Percentiles rank a stretch among this genome's conserved stretches.
Conservation (phyloP, 176 grass and related monocot species). For the Zea luxurians region DNA sequence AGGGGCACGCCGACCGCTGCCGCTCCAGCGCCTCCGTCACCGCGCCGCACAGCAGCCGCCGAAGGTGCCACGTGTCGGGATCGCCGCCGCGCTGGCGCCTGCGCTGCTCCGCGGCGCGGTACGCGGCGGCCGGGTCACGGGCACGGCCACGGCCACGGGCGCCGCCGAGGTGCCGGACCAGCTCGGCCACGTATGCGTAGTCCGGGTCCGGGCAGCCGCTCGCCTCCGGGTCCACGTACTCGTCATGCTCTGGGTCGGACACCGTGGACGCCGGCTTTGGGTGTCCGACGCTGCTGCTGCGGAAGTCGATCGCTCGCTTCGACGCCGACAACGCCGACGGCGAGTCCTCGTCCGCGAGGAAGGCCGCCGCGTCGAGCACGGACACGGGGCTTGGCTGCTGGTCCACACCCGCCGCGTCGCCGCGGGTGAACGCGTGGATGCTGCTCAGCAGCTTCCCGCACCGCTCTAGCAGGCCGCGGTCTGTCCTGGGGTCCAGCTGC, state of each 20-base stretch:
- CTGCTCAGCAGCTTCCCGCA: constrained; percentile 79
- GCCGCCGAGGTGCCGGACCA: constrained; percentile 40
- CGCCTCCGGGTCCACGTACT: constrained; percentile 25
- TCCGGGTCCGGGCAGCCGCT: constrained; percentile 35
- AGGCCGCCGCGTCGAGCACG: constrained; percentile 67
- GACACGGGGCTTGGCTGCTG: constrained; percentile 92
- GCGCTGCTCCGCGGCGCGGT: constrained; percentile 38
- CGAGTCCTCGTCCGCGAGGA: constrained; percentile 77
- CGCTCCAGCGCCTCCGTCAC: constrained; percentile 64
- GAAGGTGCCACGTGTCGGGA: constrained; percentile 41
- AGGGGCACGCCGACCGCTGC: constrained; percentile 47
- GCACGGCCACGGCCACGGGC: background rate
- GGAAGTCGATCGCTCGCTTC: constrained; percentile 53
- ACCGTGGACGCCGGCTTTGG: background rate
- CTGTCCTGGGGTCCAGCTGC: constrained; percentile 31
- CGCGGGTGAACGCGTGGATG: constrained; percentile 74
- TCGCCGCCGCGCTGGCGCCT: background rate
- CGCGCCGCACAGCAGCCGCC: constrained; percentile 58
- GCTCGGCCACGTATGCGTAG: constrained; percentile 58
- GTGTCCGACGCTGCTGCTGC: background rate
- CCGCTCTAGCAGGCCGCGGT: constrained; percentile 61
- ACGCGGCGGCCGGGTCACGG: constrained; percentile 39
- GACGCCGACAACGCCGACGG: constrained; percentile 62
- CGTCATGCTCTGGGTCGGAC: constrained; percentile 45
- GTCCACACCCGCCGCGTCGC: constrained; percentile 34